Conservation (phyloP, 108 stramenopile genomes). For the Cyclotella distinguenda region DNA sequence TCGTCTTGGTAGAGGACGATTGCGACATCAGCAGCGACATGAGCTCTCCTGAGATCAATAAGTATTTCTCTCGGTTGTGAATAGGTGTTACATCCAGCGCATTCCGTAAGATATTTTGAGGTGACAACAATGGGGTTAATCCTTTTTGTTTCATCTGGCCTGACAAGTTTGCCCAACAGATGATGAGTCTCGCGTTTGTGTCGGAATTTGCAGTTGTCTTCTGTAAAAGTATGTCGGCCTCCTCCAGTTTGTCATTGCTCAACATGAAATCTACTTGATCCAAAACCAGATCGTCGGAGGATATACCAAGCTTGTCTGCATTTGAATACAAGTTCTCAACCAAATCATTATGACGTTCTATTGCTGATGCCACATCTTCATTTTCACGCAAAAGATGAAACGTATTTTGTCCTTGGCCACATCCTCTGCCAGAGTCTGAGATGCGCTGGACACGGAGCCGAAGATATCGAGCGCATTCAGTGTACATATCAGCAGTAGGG, state of each 20-base stretch:
- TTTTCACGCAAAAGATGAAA: slow-evolving; percentile 17
- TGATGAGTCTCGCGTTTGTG: slow-evolving; percentile 39
- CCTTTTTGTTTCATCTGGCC: slow-evolving; percentile 11
- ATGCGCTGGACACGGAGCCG: slow-evolving; percentile 32
- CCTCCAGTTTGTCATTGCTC: slow-evolving; percentile 15
- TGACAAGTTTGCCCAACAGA: slow-evolving; percentile 58
- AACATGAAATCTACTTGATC: slow-evolving; percentile 60
- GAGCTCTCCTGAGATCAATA: slow-evolving; percentile 53
- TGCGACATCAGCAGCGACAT: slow-evolving; percentile 51
- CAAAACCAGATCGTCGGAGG: slow-evolving; percentile 52
- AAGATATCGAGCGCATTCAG: slow-evolving; percentile 56
- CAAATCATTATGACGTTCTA: slow-evolving; percentile 28
- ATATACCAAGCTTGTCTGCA: slow-evolving; percentile 17
- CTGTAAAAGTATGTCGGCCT: slow-evolving; percentile 44
- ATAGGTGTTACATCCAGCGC: slow-evolving; percentile 57
- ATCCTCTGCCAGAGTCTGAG: slow-evolving; percentile 1
- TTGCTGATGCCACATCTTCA: slow-evolving; percentile 23
- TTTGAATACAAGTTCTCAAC: slow-evolving; percentile 31
- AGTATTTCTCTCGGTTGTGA: slow-evolving; percentile 40
- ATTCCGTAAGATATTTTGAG: slow-evolving; percentile 47
- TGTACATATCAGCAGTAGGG: slow-evolving; percentile 63
- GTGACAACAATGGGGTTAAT: slow-evolving; percentile 11
- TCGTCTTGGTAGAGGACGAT: slow-evolving; percentile 10
- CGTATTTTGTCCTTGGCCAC: slow-evolving; percentile 9
- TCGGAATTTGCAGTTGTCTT: slow-evolving; percentile 15